phyloP scores from a whole-genome alignment of 1,284 basidiomycete species.

The Grifola frondosa region DNA sequence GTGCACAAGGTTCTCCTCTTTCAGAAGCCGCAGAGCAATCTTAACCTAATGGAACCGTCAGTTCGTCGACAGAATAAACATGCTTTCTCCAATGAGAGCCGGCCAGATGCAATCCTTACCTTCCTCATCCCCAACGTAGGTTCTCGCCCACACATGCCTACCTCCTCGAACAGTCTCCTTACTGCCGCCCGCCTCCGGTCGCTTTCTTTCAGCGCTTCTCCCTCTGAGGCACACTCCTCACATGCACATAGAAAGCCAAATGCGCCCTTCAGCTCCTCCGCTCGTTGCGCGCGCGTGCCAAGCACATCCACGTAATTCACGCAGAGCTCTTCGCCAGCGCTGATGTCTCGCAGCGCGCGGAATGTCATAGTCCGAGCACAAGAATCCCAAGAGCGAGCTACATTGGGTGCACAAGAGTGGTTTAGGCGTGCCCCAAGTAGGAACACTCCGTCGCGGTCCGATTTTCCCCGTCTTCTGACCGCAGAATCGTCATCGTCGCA shows the following conservation, averaged over 20 bases:
- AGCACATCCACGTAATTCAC: conserved; percentile 54
- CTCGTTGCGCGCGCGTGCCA: conserved; percentile 38
- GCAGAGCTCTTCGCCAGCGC: conserved; percentile 55
- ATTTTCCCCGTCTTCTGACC: conserved; percentile 4
- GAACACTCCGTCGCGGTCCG: conserved; percentile 19
- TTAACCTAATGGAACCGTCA: conserved; percentile 15
- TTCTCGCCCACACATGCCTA: conserved; percentile 21
- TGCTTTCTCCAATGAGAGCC: neutral
- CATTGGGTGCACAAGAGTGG: conserved; percentile 28
- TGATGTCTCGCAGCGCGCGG: conserved; percentile 35
- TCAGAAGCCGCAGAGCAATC: conserved; percentile 20
- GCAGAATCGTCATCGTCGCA: conserved; percentile 8
- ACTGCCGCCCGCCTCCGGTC: conserved; percentile 19
- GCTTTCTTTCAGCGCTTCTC: conserved; percentile 18
- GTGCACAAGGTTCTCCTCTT: conserved; percentile 22
- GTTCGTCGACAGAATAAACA: too few species aligned
- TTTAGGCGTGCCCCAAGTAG: conserved; percentile 24
- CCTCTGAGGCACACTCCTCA: conserved; percentile 33
- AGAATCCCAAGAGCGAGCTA: conserved; percentile 21
- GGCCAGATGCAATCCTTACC: conserved; percentile 6
- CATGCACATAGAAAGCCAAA: conserved; percentile 61
- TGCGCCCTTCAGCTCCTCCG: conserved; percentile 37
- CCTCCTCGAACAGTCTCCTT: conserved; percentile 22
- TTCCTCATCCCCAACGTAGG: conserved; percentile 24
- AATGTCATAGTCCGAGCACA: conserved; percentile 18